These are phyloP conservation scores for Eutreptiella sp. DNA, from an alignment of 208 protist species.

Conservation along the genomic window DNA sequence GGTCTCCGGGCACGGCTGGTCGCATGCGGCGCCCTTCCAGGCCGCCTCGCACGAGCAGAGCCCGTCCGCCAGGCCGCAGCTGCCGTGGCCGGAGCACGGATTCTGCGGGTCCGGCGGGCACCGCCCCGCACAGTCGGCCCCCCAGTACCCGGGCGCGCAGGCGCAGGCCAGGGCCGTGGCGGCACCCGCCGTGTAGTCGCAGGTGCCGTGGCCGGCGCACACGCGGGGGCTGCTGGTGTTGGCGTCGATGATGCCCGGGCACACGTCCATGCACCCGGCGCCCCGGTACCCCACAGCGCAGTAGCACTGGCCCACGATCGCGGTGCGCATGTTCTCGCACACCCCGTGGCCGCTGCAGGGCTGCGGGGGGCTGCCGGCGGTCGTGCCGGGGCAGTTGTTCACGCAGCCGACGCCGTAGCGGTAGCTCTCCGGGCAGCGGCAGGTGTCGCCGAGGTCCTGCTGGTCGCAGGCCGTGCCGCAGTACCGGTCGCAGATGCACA, in stretches of 20 bases:
- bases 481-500: too few relatives aligned
- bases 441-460: too few relatives aligned
- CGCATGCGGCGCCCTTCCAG: conserved; percentile 7
- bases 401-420: too few relatives aligned
- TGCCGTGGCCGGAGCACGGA: not conserved
- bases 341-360: too few relatives aligned
- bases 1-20: not conserved
- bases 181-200: not conserved
- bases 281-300: too few relatives aligned
- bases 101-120: not conserved
- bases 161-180: not conserved
- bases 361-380: not conserved
- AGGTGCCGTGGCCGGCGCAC: conserved; percentile 13
- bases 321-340: too few relatives aligned
- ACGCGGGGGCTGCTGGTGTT: conserved; percentile 10
- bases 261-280: too few relatives aligned
- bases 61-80: not conserved
- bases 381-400: too few relatives aligned
- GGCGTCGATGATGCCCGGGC: too few relatives aligned
- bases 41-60: conserved; percentile 3
- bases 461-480: too few relatives aligned
- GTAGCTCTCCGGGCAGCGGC: too few relatives aligned
- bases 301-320: too few relatives aligned
- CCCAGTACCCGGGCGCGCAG: not conserved
- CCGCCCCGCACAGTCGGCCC: not conserved